These are phyloP conservation scores for Syzygium malaccense DNA, from an alignment of 441 rosid species.

Conservation along the genomic window DNA sequence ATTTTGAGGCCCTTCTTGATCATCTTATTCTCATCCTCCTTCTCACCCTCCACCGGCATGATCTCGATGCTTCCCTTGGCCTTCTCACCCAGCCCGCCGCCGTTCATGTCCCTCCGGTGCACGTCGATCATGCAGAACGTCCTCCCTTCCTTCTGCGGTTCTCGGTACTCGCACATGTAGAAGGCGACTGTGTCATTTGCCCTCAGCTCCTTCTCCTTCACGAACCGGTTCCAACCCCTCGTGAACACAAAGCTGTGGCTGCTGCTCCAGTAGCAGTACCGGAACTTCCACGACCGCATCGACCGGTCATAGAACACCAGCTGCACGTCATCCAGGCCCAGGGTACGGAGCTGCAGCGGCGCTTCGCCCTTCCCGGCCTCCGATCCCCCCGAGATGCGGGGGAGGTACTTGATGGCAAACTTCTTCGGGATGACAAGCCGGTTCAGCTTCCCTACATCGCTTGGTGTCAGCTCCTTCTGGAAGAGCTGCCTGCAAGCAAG, in stretches of 20 bases:
- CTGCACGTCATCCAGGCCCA: constrained; percentile 9
- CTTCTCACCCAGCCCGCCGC: background rate
- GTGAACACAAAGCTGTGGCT: constrained; percentile 60
- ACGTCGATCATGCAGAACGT: constrained; percentile 37
- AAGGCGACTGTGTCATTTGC: constrained; percentile 31
- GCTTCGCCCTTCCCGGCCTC: background rate
- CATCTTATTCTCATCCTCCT: background rate
- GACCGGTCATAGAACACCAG: constrained; percentile 36
- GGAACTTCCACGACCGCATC: constrained; percentile 54
- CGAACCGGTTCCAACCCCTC: constrained; percentile 57
- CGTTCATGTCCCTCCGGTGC: background rate
- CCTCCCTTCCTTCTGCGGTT: background rate
- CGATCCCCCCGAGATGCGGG: constrained; percentile 14
- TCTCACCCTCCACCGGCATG: constrained; percentile 8
- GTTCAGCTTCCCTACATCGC: constrained; percentile 86
- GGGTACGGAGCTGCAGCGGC: background rate
- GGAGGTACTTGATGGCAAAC: constrained; percentile 52
- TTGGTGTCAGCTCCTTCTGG: constrained; percentile 72
- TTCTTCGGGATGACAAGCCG: constrained; percentile 81
- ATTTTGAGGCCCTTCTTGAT: constrained; percentile 29
- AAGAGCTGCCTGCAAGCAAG: constrained; percentile 39
- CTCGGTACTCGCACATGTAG: constrained; percentile 18
- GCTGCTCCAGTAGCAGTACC: constrained; percentile 62
- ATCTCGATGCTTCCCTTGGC: background rate
- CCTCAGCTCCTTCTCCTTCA: constrained; percentile 35